These are phyloP conservation scores for Apiospora koreana DNA, from an alignment of 2,329 filamentous ascomycete species.

Conservation along the genomic window DNA sequence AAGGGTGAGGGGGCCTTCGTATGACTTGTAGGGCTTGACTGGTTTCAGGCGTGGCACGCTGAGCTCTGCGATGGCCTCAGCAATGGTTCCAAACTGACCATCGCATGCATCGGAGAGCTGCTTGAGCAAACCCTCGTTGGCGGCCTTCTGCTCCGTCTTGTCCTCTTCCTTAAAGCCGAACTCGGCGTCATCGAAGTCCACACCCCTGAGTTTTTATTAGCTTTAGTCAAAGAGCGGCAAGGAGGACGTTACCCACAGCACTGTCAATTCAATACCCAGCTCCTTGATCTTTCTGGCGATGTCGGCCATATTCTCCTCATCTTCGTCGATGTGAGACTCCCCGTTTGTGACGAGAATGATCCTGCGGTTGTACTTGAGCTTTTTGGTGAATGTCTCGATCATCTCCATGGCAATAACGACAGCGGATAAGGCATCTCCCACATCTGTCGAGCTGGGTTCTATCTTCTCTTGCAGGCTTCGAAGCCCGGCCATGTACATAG, in stretches of 20 bases:
- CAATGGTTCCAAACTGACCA: slow-evolving; percentile 80
- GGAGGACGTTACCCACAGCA: slow-evolving; percentile 63
- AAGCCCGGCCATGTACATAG: slow-evolving; percentile 67
- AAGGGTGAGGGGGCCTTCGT: slow-evolving; percentile 76
- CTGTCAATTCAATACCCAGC: slow-evolving; percentile 72
- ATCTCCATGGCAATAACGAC: slow-evolving; percentile 84
- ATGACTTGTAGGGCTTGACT: slow-evolving; percentile 75
- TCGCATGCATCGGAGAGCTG: slow-evolving; percentile 67
- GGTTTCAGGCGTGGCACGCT: slow-evolving; percentile 75
- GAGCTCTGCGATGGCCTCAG: slow-evolving; percentile 80
- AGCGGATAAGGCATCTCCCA: slow-evolving; percentile 85
- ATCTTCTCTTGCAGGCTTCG: slow-evolving; percentile 64
- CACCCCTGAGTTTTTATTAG: slow-evolving; percentile 57
- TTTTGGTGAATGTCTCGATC: slow-evolving; percentile 78
- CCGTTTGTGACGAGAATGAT: slow-evolving; percentile 89
- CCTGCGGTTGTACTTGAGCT: slow-evolving; percentile 76
- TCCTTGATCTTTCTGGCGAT: slow-evolving; percentile 76
- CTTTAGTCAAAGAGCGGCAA: background rate
- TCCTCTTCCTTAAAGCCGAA: slow-evolving; percentile 91
- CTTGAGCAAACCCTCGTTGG: slow-evolving; percentile 72
- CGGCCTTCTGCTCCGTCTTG: slow-evolving; percentile 71
- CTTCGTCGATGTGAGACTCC: slow-evolving; percentile 65
- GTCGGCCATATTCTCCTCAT: slow-evolving; percentile 62
- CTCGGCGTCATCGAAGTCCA: slow-evolving; percentile 91
- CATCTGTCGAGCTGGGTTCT: slow-evolving; percentile 65